Base-by-base conservation (phyloP, 345 rosid genomes). In the Crucihimalaya himalaica region DNA sequence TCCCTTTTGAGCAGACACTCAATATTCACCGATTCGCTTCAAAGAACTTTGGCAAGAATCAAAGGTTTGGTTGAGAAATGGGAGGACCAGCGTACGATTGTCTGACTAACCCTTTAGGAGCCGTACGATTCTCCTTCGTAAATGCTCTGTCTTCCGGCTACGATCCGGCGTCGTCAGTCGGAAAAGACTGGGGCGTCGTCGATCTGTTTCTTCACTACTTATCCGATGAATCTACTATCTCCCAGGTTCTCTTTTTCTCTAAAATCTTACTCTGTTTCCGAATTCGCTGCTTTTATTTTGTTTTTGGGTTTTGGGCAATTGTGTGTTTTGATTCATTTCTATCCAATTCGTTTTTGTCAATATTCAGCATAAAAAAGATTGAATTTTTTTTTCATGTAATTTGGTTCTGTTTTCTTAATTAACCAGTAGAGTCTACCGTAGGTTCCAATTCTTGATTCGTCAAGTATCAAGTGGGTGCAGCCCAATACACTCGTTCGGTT, bases 121-220 rank as follows among this genome's bases (percentile, higher is more conserved):
- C 93, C 72, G 92, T 95, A 54, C 87, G 97, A 63, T 82, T 80
- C 58, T 82, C 90, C 4, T 95, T 95, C 79, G 96, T 73, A 56
- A 88, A 86, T 81, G 86, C 93, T 21, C 63, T 90, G 1, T 86
- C 84, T 3, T 83, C 87, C 0, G 97, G 86, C 21, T 71, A 81
- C 25, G 83, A 88, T 40, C 90, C 99, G 56, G 72, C 88, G 5
- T 69, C 92, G n/a, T 83, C 86, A n/a, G 68, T 74, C 31, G 92
- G 96, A 78, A 86, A 84, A 74, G 98, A 94, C n/a, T 91, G 97
- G 98, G 96, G 96, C 15, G 88, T 86, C 60, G 63, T 76, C 50
- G 96, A 89, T 52, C 86, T 89, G 79, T 91, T 94, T 86, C 90
- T 86, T 39, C 85, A 84, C 28, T 81, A 87, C 73, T 88, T 94